These are phyloP conservation scores for Aspergillus steynii DNA, from an alignment of 495 filamentous ascomycete species.

Conservation along the genomic window DNA sequence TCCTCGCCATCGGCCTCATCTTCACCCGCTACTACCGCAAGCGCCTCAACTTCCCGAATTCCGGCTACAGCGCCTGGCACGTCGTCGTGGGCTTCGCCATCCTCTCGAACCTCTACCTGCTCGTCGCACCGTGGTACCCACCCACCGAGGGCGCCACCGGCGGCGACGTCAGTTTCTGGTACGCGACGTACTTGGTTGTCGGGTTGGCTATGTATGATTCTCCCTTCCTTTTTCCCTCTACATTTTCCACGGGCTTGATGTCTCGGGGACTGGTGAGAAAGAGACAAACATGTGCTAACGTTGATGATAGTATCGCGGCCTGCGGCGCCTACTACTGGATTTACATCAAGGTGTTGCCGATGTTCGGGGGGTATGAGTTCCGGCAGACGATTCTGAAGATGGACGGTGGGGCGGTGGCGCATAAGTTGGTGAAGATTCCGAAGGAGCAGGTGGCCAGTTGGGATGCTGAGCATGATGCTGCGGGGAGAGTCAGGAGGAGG, in stretches of 20 bases:
- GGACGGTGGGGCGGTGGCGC: conserved; percentile 50
- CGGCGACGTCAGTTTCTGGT: conserved; percentile 68
- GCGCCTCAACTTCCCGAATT: conserved; percentile 38
- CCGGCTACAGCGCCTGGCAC: conserved; percentile 57
- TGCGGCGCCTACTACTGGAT: conserved; percentile 58
- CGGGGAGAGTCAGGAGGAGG: conserved; percentile 30
- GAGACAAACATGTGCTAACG: conserved; percentile 2
- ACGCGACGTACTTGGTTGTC: conserved; percentile 60
- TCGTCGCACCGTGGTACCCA: conserved; percentile 68
- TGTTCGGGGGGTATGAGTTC: conserved; percentile 49
- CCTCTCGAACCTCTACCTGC: conserved; percentile 53
- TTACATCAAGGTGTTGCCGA: conserved; percentile 56
- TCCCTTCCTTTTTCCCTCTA: background rate
- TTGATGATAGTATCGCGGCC: conserved; percentile 36
- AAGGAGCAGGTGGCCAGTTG: conserved; percentile 46
- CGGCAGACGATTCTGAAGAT: conserved; percentile 53
- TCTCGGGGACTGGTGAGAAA: too few species aligned
- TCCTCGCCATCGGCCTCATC: conserved; percentile 55
- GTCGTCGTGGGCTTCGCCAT: conserved; percentile 55
- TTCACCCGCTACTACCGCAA: conserved; percentile 52
- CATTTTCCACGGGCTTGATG: too few species aligned
- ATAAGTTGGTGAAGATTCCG: conserved; percentile 57
- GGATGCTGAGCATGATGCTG: conserved; percentile 59
- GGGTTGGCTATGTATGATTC: conserved; percentile 56
- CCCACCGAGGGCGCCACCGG: conserved; percentile 54